Evolutionary conservation across 768 basidiomycete species (phyloP).

Genomic region (Suillus decipiens): DNA sequence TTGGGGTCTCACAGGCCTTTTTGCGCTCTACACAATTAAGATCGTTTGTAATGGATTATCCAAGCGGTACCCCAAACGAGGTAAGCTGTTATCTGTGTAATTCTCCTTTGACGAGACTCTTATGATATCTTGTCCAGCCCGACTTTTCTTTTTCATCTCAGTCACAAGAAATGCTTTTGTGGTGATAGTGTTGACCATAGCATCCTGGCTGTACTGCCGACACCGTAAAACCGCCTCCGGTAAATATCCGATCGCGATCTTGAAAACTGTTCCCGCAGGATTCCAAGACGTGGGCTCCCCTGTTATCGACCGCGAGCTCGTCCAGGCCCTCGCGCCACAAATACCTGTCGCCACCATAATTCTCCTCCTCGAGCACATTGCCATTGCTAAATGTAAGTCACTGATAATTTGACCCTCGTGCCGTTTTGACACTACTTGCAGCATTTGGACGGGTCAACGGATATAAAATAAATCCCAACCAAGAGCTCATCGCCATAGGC

Average conservation of each 20-base stretch:
- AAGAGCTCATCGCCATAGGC: conserved; percentile 97
- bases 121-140: conserved; percentile 41
- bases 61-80: conserved; percentile 60
- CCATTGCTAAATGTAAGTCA: conserved; percentile 88
- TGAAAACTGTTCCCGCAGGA: conserved; percentile 83
- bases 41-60: conserved; percentile 50
- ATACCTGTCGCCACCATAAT: conserved; percentile 88
- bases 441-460: conserved; percentile 94
- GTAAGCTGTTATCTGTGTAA: conserved; percentile 38
- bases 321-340: conserved; percentile 70
- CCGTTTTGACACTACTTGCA: conserved; percentile 33
- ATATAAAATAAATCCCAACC: conserved; percentile 93
- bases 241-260: conserved; percentile 82
- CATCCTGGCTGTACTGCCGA: conserved; percentile 83
- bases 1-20: conserved; percentile 79
- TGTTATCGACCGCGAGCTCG: conserved; percentile 47
- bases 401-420: neutral
- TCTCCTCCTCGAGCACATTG: conserved; percentile 92
- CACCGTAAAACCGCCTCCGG: conserved; percentile 57
- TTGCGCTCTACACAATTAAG: conserved; percentile 70
- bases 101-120: neutral
- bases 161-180: conserved; percentile 87
- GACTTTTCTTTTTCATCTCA: conserved; percentile 75
- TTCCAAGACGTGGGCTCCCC: conserved; percentile 60
- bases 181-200: conserved; percentile 81